These are phyloP conservation scores for Solanum habrochaites DNA, from an alignment of 257 asterid genomes.

Conservation along the genomic window DNA sequence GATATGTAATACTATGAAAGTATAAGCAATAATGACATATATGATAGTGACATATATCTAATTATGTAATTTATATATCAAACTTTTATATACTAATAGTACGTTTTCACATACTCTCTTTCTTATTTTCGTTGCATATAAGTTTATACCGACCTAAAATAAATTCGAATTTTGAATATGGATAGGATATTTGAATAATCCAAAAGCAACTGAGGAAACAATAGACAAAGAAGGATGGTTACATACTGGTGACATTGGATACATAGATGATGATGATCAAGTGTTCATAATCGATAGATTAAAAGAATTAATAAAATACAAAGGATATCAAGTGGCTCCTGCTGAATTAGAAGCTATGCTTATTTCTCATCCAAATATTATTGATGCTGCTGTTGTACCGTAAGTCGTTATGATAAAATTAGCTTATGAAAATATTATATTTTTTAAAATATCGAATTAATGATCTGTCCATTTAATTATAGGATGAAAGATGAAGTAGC, in stretches of 20 bases:
- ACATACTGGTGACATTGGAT: constrained; percentile 35
- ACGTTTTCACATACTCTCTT: fast-evolving
- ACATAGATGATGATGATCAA: constrained; percentile 23
- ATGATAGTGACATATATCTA: fast-evolving
- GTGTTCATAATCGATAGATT: constrained; percentile 26
- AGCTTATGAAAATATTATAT: background rate
- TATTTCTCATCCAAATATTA: constrained; percentile 13
- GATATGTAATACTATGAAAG: too few relatives aligned
- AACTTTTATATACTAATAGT: background rate
- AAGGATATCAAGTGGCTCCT: constrained; percentile 40
- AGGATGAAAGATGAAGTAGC: constrained; percentile 19
- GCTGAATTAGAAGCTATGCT: constrained; percentile 33
- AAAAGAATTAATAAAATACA: constrained; percentile 30
- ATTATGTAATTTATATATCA: fast-evolving
- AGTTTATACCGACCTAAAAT: background rate
- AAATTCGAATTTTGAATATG: background rate
- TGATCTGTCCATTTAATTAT: background rate
- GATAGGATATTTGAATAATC: constrained; percentile 25
- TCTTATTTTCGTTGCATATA: background rate
- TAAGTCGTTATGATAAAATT: constrained; percentile 1
- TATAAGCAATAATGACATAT: too few relatives aligned
- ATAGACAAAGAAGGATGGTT: constrained; percentile 36
- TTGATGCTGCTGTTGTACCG: constrained; percentile 37
- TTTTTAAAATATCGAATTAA: background rate
- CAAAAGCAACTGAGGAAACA: constrained; percentile 14